Base-by-base conservation (phyloP, 345 rosid genomes). In the Euclidium syriacum region DNA sequence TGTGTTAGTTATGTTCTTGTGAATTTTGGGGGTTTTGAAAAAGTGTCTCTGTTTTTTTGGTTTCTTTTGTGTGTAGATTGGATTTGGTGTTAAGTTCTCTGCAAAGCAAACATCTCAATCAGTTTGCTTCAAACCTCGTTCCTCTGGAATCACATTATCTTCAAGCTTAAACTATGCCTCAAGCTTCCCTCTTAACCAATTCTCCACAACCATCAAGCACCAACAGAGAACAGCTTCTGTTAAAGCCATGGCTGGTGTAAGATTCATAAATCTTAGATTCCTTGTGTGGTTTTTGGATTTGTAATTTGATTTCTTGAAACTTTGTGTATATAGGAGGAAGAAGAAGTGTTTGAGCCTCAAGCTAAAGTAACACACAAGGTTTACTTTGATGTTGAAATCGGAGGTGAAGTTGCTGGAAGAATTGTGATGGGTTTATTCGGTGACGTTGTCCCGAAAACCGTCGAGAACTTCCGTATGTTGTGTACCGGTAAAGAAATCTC, bases 341-440 rank as follows among this genome's bases (percentile, higher is more conserved):
- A 66, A 39, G 73, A 51, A n/a, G 15, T 59, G 2, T 0, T 46
- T 4, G 73, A 73, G 72, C 79, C 81, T 60, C 90, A 82, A 73
- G 90, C 87, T 3, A 78, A 86, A 76, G 91, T 92, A 75, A 89
- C 96, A 40, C 74, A 73, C 67, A 89, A 85, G 68, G 68, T 72
- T 78, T 89, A 81, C 84, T 92, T 92, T 81, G 95, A 92, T 51
- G 88, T 92, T 10, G 95, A 92, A 60, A 75, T 85, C 34, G 95
- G 94, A 48, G 94, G 95, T 72, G 82, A 92, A 58, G 71, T 75
- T 11, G 77, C 59, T 0, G 96, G 98, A 52, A 89, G 87, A 78
- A 82, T 92, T 62, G 88, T 85, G 23, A 80, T 92, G 52, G 98
- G 96, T 57, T 80, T 92, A 26, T 92, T 78, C 52, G 95, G 95